Conservation (phyloP, 257 asterid genomes). For the Solanum tarijense region DNA sequence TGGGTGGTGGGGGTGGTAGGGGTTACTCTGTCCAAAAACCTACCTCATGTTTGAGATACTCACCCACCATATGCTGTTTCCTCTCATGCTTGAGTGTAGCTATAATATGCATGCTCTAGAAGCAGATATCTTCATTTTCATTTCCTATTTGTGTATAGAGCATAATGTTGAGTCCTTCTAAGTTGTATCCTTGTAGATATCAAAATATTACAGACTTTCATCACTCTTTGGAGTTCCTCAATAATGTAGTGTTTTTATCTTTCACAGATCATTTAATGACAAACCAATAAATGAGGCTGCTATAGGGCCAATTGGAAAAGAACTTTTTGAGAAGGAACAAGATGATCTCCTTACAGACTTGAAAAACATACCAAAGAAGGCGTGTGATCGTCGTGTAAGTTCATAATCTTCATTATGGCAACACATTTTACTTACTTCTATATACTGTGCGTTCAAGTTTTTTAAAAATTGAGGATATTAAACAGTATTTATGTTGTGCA, state of each 20-base stretch:
- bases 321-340: conserved; percentile 86
- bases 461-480: background rate
- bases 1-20: background rate
- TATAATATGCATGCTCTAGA: background rate
- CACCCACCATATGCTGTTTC: background rate
- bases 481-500: conserved; percentile 12
- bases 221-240: background rate
- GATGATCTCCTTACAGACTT: conserved; percentile 73
- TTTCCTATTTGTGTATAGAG: background rate
- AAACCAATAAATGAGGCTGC: conserved; percentile 66
- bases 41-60: background rate
- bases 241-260: background rate
- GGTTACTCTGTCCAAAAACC: background rate
- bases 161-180: background rate
- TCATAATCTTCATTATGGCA: background rate
- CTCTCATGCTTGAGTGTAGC: background rate
- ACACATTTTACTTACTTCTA: background rate
- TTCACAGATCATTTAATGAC: conserved; percentile 76
- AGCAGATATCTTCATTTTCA: background rate
- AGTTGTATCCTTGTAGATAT: background rate
- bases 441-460: background rate
- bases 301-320: conserved; percentile 78
- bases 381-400: conserved; percentile 93
- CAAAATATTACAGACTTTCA: background rate
- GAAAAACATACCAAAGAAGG: conserved; percentile 84